Conservation (phyloP, 2,329 filamentous ascomycete genomes). For the Nemania sp. region DNA sequence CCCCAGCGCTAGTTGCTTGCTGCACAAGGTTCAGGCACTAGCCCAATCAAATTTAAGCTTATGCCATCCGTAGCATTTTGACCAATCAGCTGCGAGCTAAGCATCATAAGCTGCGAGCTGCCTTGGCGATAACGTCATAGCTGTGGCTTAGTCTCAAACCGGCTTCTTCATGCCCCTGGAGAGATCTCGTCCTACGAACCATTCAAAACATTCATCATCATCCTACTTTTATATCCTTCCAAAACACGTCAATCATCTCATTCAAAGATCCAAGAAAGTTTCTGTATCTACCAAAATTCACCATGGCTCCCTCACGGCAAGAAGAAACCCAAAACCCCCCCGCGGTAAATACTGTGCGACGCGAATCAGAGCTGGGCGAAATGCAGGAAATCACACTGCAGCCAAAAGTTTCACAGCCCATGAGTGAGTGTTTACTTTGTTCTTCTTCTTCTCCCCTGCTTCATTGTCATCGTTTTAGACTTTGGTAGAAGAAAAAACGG, state of each 20-base stretch:
- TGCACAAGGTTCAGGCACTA: no score
- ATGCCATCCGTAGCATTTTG: no score
- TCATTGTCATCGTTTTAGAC: neutral
- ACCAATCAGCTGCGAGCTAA: no score
- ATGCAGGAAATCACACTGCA: constrained; percentile 26
- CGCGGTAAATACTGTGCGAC: constrained; percentile 7
- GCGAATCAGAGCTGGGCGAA: constrained; percentile 10
- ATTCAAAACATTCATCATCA: neutral
- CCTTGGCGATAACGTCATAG: constrained; percentile 8
- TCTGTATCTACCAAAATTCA: neutral
- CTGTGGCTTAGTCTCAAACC: neutral
- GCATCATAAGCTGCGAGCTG: no score
- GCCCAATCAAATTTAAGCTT: no score
- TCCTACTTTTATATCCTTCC: no score
- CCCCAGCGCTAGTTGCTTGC: no score
- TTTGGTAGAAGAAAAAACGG: no score
- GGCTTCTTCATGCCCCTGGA: neutral
- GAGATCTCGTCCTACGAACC: no score
- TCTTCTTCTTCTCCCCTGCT: neutral
- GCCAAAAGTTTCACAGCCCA: constrained; percentile 21
- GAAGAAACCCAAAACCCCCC: constrained; percentile 9
- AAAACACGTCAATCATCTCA: no score
- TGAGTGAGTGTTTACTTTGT: constrained; percentile 12
- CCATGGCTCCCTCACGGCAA: constrained; percentile 22
- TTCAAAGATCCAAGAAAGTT: neutral